These are phyloP conservation scores for Jaapia argillacea DNA, from an alignment of 768 basidiomycete species.

Conservation along the genomic window DNA sequence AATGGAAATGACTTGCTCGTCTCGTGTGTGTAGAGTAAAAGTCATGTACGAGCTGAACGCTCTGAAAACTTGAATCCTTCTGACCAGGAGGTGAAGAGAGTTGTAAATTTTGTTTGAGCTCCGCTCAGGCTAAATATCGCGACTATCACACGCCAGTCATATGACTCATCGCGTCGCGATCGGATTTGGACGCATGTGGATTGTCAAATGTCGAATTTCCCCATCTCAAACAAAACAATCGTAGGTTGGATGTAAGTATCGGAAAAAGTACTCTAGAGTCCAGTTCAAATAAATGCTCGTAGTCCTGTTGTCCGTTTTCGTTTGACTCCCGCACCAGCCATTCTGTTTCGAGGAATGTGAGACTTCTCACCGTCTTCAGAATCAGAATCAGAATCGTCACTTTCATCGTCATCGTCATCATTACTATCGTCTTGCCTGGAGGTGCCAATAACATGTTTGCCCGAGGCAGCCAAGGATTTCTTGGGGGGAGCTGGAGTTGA, in stretches of 20 bases:
- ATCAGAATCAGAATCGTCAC: slow-evolving; percentile 28
- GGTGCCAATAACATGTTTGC: too few species aligned
- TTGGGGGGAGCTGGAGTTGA: slow-evolving; percentile 4
- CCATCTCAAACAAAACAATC: too few species aligned
- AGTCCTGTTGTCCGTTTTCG: not conserved
- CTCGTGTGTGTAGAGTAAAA: slow-evolving; percentile 80
- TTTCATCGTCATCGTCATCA: slow-evolving; percentile 12
- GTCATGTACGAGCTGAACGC: slow-evolving; percentile 42
- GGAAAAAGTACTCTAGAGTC: too few species aligned
- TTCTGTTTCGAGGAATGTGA: slow-evolving; percentile 38
- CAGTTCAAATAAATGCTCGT: too few species aligned
- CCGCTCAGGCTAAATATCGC: slow-evolving; percentile 17
- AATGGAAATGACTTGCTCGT: slow-evolving; percentile 52
- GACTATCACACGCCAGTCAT: not conserved
- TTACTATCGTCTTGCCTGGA: slow-evolving; percentile 27
- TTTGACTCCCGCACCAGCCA: not conserved
- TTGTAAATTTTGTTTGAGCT: not conserved
- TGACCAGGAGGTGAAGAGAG: not conserved
- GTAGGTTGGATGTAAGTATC: too few species aligned
- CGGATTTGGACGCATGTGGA: not conserved
- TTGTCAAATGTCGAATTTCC: not conserved
- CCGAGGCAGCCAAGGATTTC: too few species aligned
- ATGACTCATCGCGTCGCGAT: not conserved
- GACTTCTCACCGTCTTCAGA: slow-evolving; percentile 25
- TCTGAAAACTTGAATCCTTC: not conserved